These are phyloP conservation scores for Urochloa ruziziensis DNA, from an alignment of 176 grass and related monocot genomes.

Conservation along the genomic window DNA sequence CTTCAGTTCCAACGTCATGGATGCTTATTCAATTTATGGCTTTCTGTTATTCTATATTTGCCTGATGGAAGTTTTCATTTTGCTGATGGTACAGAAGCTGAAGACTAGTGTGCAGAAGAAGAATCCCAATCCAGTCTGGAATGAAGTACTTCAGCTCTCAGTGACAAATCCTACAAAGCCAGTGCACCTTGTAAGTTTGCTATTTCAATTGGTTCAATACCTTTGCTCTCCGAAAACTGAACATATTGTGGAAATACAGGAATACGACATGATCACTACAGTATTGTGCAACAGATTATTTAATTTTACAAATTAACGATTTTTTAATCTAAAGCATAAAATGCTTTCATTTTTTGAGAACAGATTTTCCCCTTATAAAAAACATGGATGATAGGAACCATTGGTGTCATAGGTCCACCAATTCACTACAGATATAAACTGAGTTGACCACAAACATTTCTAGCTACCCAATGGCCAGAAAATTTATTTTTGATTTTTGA, in stretches of 20 bases:
- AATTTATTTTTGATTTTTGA: not conserved
- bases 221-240: not conserved
- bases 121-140: slow-evolving; percentile 70
- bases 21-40: not conserved
- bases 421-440: not conserved
- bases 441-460: not conserved
- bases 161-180: slow-evolving; percentile 54
- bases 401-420: not conserved
- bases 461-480: not conserved
- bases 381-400: not conserved
- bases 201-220: slow-evolving; percentile 7
- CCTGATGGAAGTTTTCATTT: slow-evolving; percentile 29
- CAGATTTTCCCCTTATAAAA: not conserved
- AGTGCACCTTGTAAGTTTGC: slow-evolving; percentile 66
- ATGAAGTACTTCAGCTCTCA: slow-evolving; percentile 71
- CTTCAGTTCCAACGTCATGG: not conserved
- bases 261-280: not conserved
- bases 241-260: not conserved
- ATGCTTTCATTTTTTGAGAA: not conserved
- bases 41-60: not conserved
- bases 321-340: not conserved
- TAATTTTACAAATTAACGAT: not conserved
- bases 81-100: slow-evolving; percentile 50
- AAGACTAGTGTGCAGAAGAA: slow-evolving; percentile 87
- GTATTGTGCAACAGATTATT: not conserved